Evolutionary conservation across 2,329 filamentous ascomycete genomes (phyloP).

Genomic region (Fusarium veterinarium): DNA sequence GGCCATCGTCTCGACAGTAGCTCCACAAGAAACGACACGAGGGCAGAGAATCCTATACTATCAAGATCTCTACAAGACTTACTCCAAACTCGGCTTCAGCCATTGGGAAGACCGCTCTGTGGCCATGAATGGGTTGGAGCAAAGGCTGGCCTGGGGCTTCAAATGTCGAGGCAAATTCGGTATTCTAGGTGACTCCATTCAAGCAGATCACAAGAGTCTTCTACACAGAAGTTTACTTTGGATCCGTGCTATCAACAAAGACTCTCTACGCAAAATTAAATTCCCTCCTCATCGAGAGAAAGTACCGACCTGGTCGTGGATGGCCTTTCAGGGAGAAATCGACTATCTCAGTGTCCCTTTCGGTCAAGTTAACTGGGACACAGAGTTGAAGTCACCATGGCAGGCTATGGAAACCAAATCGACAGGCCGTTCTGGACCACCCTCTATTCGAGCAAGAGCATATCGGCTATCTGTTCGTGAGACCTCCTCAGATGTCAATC

Average conservation of each 20-base stretch:
- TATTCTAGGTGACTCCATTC: not conserved
- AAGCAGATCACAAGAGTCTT: not conserved
- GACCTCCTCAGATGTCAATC: not conserved
- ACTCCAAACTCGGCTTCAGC: not conserved
- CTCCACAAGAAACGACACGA: not conserved
- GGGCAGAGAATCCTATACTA: constrained; percentile 1
- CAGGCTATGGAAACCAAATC: not conserved
- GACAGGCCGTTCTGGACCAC: not conserved
- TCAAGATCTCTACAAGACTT: constrained; percentile 12
- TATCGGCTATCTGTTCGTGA: not conserved
- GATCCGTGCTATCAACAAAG: not conserved
- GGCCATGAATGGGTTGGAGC: constrained; percentile 11
- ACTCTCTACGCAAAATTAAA: not conserved
- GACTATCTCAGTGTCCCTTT: constrained; percentile 4
- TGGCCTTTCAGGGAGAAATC: constrained; percentile 10
- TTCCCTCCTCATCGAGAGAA: not conserved
- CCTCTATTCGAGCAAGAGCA: not conserved
- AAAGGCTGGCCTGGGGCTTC: not conserved
- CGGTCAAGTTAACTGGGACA: constrained; percentile 2
- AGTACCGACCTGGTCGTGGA: constrained; percentile 21
- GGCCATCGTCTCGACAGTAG: not conserved
- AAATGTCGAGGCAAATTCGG: not conserved
- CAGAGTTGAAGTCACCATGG: not conserved
- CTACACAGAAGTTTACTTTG: constrained; percentile 7
- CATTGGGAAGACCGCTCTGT: not conserved